Percentiles rank a stretch among this genome's conserved stretches.
These are phyloP conservation scores for Ogataea henricii DNA, from an alignment of 805 yeast species.

Conservation along the genomic window DNA sequence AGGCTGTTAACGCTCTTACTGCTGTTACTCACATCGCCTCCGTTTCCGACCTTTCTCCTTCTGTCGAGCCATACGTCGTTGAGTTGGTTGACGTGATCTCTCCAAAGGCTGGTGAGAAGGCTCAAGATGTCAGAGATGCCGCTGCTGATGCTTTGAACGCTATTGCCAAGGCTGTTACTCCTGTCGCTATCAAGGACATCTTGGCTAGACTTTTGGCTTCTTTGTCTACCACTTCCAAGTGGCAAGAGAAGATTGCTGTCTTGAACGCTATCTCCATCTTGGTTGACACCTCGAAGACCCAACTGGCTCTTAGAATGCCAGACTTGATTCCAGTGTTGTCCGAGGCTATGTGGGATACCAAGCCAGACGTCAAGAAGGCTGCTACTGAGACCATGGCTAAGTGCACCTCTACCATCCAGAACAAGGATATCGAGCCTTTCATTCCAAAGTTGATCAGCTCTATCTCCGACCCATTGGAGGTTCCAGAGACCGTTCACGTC, in stretches of 20 bases:
- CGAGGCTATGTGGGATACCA: slow-evolving; percentile 99
- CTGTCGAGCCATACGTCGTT: slow-evolving; percentile 95
- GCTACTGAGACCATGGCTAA: slow-evolving; percentile 95
- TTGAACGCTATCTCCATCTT: slow-evolving; percentile 81
- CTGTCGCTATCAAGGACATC: slow-evolving; percentile 87
- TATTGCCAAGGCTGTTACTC: slow-evolving; percentile 81
- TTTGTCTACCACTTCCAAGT: slow-evolving; percentile 77
- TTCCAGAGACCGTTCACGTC: slow-evolving; percentile 97
- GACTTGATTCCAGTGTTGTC: slow-evolving; percentile 97
- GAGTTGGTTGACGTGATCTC: slow-evolving; percentile 70
- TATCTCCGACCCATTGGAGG: slow-evolving; percentile 95
- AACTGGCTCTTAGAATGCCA: slow-evolving; percentile 98
- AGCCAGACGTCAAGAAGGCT: slow-evolving; percentile 95
- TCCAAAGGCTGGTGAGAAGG: slow-evolving; percentile 88
- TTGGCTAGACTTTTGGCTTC: slow-evolving; percentile 76
- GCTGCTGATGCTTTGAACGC: slow-evolving; percentile 80
- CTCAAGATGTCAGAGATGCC: slow-evolving; percentile 66
- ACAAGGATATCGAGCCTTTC: slow-evolving; percentile 99
- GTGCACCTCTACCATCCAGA: slow-evolving; percentile 96
- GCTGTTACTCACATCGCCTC: slow-evolving; percentile 87
- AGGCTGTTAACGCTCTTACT: slow-evolving; percentile 76
- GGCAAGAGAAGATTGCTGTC: slow-evolving; percentile 97
- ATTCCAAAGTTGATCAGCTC: slow-evolving; percentile 96
- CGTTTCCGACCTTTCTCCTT: slow-evolving; percentile 75
- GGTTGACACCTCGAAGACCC: slow-evolving; percentile 93